Conservation (phyloP, 2,329 filamentous ascomycete species). For the Penicillium sp. region DNA sequence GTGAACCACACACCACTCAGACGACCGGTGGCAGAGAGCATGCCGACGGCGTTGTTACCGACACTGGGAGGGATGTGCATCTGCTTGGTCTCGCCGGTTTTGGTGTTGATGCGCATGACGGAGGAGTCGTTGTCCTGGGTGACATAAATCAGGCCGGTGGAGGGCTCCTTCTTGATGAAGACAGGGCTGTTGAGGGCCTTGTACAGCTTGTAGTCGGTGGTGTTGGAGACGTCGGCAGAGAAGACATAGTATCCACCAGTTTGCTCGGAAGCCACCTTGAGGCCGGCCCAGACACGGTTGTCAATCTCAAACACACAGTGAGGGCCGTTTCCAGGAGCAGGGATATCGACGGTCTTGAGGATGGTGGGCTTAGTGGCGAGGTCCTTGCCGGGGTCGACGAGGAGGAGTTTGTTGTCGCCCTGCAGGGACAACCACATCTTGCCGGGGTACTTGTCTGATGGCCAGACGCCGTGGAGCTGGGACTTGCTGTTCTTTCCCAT, state of each 20-base stretch:
- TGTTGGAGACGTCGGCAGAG: conserved; percentile 15
- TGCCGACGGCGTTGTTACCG: conserved; percentile 19
- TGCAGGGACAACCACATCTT: conserved; percentile 19
- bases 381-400: conserved; percentile 13
- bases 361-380: conserved; percentile 11
- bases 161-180: conserved; percentile 13
- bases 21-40: conserved; percentile 11
- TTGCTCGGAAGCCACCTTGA: conserved; percentile 15
- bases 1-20: conserved; percentile 18
- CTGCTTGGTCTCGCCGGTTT: conserved; percentile 12
- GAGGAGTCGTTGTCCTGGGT: conserved; percentile 18
- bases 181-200: conserved; percentile 14
- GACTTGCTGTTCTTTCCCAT: conserved; percentile 14
- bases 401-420: conserved; percentile 15
- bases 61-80: conserved; percentile 13
- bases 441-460: conserved; percentile 10
- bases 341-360: conserved; percentile 12
- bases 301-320: conserved; percentile 19
- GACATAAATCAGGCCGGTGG: conserved; percentile 16
- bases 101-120: conserved; percentile 17
- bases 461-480: conserved; percentile 16
- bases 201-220: conserved; percentile 10
- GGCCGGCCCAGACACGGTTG: conserved; percentile 17
- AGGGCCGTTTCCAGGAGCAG: conserved; percentile 12
- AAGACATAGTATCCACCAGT: conserved; percentile 17